Evolutionary conservation across 1,139 yeast genomes (phyloP).

Genomic region (Ashbya aceris): DNA sequence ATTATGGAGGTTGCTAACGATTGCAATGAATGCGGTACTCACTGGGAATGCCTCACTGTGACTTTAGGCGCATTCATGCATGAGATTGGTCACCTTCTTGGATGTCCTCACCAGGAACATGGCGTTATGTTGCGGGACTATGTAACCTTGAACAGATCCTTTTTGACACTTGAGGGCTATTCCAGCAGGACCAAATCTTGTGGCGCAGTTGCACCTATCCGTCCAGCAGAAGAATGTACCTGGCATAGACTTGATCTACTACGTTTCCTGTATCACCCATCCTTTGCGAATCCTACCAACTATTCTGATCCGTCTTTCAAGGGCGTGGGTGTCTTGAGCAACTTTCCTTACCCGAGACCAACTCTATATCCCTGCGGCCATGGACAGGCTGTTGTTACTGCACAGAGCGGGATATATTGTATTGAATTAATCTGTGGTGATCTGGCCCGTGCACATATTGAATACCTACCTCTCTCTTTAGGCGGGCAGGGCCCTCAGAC

Average conservation of each 20-base stretch:
- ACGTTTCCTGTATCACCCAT: conserved; percentile 72
- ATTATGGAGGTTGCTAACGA: conserved; percentile 79
- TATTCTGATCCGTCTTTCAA: conserved; percentile 29
- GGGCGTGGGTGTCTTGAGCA: conserved; percentile 24
- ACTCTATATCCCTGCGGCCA: conserved; percentile 38
- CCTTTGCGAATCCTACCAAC: conserved; percentile 67
- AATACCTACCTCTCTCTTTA: conserved; percentile 47
- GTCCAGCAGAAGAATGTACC: conserved; percentile 60
- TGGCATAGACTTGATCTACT: conserved; percentile 81
- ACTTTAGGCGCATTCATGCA: conserved; percentile 94
- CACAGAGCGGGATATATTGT: conserved; percentile 60
- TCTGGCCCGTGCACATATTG: conserved; percentile 53
- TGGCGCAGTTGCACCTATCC: conserved; percentile 40
- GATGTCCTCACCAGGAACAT: conserved; percentile 83
- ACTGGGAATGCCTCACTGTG: conserved; percentile 83
- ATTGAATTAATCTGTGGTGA: conserved; percentile 50
- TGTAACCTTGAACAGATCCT: conserved; percentile 68
- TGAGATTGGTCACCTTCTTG: conserved; percentile 84
- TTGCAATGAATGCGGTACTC: conserved; percentile 69
- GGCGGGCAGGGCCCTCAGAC: conserved; percentile 55
- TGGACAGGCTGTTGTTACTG: conserved; percentile 36
- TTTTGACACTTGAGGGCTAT: conserved; percentile 59
- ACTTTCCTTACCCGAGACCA: conserved; percentile 30
- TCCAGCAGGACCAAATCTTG: conserved; percentile 45
- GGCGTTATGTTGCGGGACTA: conserved; percentile 92